Percentiles rank a stretch among this genome's conserved stretches.
Conservation (phyloP, 805 yeast genomes). For the Saccharomycopsis fermentans region DNA sequence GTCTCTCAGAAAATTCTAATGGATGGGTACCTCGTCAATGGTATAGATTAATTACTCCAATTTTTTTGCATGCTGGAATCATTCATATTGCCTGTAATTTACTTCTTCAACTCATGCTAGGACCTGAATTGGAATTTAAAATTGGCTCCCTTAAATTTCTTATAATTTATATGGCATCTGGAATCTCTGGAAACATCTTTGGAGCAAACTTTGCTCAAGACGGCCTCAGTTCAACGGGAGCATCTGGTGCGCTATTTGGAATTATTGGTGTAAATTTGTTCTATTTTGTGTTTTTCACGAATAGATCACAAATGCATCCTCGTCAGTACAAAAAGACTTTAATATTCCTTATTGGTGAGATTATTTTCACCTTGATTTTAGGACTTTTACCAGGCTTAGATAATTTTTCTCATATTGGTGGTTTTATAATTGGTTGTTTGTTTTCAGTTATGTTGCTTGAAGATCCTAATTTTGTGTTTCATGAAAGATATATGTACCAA, state of each 20-base stretch:
- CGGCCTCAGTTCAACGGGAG: constrained; percentile 61
- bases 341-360: constrained; percentile 41
- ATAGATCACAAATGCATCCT: constrained; percentile 37
- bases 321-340: constrained; percentile 39
- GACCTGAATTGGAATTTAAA: constrained; percentile 44
- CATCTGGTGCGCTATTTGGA: constrained; percentile 64
- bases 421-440: constrained; percentile 52
- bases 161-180: constrained; percentile 48
- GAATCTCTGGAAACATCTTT: constrained; percentile 55
- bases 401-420: constrained; percentile 69
- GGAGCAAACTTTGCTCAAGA: constrained; percentile 62
- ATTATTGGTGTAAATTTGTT: constrained; percentile 52
- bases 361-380: constrained; percentile 46
- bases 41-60: constrained; percentile 61
- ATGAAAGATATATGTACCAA: constrained; percentile 18
- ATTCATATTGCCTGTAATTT: constrained; percentile 57
- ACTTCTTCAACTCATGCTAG: constrained; percentile 50
- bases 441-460: constrained; percentile 40
- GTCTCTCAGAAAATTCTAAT: constrained; percentile 26
- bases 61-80: constrained; percentile 66
- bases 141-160: constrained; percentile 47
- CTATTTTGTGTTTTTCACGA: constrained; percentile 40
- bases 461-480: constrained; percentile 41
- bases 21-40: constrained; percentile 47
- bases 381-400: constrained; percentile 68